Evolutionary conservation across 495 filamentous ascomycete genomes (phyloP), one percentile per base, ranked within the genome.

Genomic region (Rusavskia elegans): DNA sequence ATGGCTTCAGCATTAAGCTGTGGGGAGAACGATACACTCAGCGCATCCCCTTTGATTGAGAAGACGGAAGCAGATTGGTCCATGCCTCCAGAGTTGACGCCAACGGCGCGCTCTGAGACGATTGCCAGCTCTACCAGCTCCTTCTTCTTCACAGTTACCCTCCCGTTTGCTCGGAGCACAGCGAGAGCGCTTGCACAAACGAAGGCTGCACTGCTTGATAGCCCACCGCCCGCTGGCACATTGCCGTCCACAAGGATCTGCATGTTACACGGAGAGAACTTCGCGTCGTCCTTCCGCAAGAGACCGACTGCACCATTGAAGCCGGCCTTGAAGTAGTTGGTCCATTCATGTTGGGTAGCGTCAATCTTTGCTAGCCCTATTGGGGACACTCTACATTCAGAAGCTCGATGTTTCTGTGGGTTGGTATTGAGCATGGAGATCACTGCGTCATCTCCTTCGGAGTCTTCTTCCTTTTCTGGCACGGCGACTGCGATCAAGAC

Each of bases 21-120:
- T 3, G 93, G 92, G 50, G 78, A 80, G 72, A 98, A 97, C 42
- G 82, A 85, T 51, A 95, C 90, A 63, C 92, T 88, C 36, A 95
- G 77, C 23, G 92, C 87, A 51, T 81, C 88, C 51, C 87, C 92
- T 48, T 80, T 77, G 59, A 83, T 71, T 2, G 87, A 86, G 66
- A 98, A 92, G 55, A 98, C 89, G 5, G 89, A 95, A 25, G 92
- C 92, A n/a, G 88, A 83, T 68, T 98, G 93, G 64, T 98, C 92
- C 92, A 98, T 97, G 80, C 89, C 92, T 63, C 92, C 92, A 5
- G 89, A 93, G 65, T 96, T 96, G 39, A 98, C 93, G 29, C 92
- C 92, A 5, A 96, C 93, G 14, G 87, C 84, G 27, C 93, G 76
- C 69, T 98, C 92, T 39, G 87, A 92, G 14, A 95, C 89, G 50